These are phyloP conservation scores for Magnaporthiopsis rhizophila DNA, from an alignment of 2,329 filamentous ascomycete species.

Conservation along the genomic window DNA sequence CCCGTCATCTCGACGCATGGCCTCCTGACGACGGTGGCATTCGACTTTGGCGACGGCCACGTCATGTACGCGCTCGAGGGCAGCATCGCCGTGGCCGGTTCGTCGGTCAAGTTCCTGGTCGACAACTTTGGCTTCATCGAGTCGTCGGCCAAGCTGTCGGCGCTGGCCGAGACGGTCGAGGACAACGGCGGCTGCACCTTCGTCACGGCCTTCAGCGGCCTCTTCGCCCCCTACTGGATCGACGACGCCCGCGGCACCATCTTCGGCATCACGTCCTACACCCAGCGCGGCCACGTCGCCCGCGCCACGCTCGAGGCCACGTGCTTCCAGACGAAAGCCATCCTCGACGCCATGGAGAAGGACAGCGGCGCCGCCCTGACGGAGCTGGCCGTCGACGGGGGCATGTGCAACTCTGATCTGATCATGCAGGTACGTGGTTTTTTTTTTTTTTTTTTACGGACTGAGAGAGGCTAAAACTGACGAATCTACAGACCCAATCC, in stretches of 20 bases:
- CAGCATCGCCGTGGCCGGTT: constrained; percentile 71
- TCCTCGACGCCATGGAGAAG: constrained; percentile 83
- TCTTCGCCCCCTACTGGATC: constrained; percentile 93
- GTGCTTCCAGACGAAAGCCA: constrained; percentile 88
- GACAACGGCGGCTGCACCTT: constrained; percentile 81
- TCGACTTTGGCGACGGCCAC: constrained; percentile 56
- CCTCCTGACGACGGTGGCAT: constrained; percentile 75
- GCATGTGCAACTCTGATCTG: constrained; percentile 80
- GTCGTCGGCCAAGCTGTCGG: constrained; percentile 39
- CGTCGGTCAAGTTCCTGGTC: constrained; percentile 66
- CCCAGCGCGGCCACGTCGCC: constrained; percentile 79
- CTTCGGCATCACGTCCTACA: constrained; percentile 80
- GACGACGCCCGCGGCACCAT: constrained; percentile 85
- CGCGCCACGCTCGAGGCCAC: constrained; percentile 85
- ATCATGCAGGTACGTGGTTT: constrained; percentile 58
- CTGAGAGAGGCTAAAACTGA: too few relatives aligned
- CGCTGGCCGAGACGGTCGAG: constrained; percentile 41
- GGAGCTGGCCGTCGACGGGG: constrained; percentile 76
- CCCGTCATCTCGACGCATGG: constrained; percentile 81
- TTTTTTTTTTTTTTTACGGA: too few relatives aligned
- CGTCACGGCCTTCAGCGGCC: constrained; percentile 83
- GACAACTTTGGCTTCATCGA: constrained; percentile 57
- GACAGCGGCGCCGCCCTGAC: constrained; percentile 71
- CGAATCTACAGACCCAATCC: constrained; percentile 53
- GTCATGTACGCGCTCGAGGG: constrained; percentile 67